These are phyloP conservation scores for Silene conica DNA, from an alignment of 148 eudicot genomes.

Conservation along the genomic window DNA sequence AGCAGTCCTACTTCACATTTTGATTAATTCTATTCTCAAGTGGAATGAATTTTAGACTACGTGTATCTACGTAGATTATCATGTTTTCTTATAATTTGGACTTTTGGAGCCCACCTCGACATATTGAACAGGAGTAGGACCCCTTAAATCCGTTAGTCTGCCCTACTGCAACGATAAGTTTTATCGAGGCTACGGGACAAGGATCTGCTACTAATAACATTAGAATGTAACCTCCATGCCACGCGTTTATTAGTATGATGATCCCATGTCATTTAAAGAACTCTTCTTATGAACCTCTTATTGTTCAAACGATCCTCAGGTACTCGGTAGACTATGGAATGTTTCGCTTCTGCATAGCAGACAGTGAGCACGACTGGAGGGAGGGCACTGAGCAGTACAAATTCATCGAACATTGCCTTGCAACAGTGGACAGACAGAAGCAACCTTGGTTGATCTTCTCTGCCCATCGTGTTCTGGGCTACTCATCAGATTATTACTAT, in stretches of 20 bases:
- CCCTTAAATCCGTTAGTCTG: too few relatives aligned
- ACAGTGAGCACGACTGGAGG: constrained; percentile 89
- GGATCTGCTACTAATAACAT: neutral
- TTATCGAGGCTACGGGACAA: neutral
- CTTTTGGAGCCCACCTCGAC: too few relatives aligned
- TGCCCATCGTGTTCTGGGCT: constrained; percentile 83
- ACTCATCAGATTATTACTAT: constrained; percentile 62
- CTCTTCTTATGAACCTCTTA: neutral
- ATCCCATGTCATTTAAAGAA: neutral
- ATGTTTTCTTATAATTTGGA: too few relatives aligned
- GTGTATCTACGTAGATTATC: too few relatives aligned
- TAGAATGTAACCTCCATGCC: neutral
- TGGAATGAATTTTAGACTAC: too few relatives aligned
- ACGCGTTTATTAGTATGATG: neutral
- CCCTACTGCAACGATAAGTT: too few relatives aligned
- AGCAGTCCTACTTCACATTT: too few relatives aligned
- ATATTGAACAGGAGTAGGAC: too few relatives aligned
- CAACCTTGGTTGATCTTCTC: constrained; percentile 88
- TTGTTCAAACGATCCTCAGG: constrained; percentile 32
- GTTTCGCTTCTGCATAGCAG: constrained; percentile 92
- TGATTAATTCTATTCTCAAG: too few relatives aligned
- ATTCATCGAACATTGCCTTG: constrained; percentile 70
- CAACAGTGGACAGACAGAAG: constrained; percentile 65
- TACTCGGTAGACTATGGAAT: constrained; percentile 75
- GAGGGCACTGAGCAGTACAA: constrained; percentile 82